Base-by-base conservation (phyloP, 306 rosid genomes). In the Medicago ruthenica region DNA sequence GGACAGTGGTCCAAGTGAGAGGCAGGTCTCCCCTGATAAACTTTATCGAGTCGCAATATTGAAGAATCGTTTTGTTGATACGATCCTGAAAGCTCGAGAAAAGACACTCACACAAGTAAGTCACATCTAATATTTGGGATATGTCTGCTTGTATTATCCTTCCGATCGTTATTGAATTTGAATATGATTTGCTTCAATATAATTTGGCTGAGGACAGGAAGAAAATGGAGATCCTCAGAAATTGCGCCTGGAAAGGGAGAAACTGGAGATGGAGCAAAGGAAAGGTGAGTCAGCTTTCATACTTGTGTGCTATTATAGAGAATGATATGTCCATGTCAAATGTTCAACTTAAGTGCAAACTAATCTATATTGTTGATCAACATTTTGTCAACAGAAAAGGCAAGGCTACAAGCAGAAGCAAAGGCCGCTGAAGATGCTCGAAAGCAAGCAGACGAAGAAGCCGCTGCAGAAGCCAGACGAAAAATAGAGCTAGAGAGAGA, bases 401-500 rank as follows among this genome's bases (percentile, higher is more conserved):
- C 96, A 0, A 87, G 93, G 78, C 68, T 90, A 68, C 92, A 80
- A 87, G 94, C 96, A 66, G 96, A 90, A 89, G 98, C 95, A 7
- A 86, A 87, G 82, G 96, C 96, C 40, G 98, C 98, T 15, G 91
- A 87, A 83, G 95, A 89, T 47, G 98, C 96, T 51, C 88, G 81
- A 80, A 87, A 68, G 79, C 85, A 10, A 75, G 91, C 86, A 12
- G 96, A 89, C 64, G 98, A 82, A 13, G 91, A 90, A 85, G 91
- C 94, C 59, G 91, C 90, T 40, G 95, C 94, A 6, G 95, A 93
- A 85, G 91, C 92, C 67, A 87, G 81, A 77, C 77, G 88, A 70
- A 87, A 90, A 88, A 89, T 93, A 91, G 95, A 90, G 74, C 89
- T 89, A 14, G 94, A 89, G 70, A 87, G 98, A 80, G 96, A 92